Conservation (phyloP, 1,284 basidiomycete genomes). For the Chalciporus sp. region DNA sequence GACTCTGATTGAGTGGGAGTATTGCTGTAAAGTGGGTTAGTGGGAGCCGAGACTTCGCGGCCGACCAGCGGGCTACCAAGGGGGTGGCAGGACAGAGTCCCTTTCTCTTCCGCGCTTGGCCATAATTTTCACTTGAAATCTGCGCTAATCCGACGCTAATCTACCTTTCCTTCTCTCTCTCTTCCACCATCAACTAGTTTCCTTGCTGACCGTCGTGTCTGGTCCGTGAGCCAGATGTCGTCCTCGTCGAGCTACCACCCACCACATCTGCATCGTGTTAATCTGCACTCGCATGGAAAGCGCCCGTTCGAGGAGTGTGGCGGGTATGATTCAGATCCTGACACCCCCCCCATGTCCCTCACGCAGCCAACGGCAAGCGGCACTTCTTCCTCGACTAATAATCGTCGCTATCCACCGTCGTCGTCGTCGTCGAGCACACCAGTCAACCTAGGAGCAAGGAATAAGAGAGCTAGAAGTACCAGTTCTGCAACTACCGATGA, state of each 20-base stretch:
- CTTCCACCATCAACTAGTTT: conserved; percentile 21
- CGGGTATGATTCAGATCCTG: conserved; percentile 36
- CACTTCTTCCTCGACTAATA: conserved; percentile 27
- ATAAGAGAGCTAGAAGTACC: conserved; percentile 35
- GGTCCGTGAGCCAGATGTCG: conserved; percentile 24
- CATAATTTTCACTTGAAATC: not conserved
- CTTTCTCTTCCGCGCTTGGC: not conserved
- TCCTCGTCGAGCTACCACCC: conserved; percentile 26
- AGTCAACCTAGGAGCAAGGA: conserved; percentile 23
- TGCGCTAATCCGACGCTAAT: not conserved
- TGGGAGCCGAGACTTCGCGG: conserved; percentile 7
- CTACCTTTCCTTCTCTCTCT: conserved; percentile 2
- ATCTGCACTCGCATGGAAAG: conserved; percentile 31
- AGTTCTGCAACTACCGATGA: conserved; percentile 33
- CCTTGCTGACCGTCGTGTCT: not conserved
- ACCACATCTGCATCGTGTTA: conserved; percentile 28
- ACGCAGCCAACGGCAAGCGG: conserved; percentile 30
- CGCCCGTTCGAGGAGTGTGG: conserved; percentile 36
- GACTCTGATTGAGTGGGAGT: too few species aligned
- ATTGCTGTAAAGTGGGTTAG: not conserved
- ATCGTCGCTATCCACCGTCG: conserved; percentile 25
- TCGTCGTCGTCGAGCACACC: conserved; percentile 3
- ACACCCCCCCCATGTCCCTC: conserved; percentile 30
- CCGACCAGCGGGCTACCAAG: conserved; percentile 2
- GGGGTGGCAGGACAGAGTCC: not conserved